These are phyloP conservation scores for Alternaria atra DNA, from an alignment of 2,329 filamentous ascomycete species.

Conservation along the genomic window DNA sequence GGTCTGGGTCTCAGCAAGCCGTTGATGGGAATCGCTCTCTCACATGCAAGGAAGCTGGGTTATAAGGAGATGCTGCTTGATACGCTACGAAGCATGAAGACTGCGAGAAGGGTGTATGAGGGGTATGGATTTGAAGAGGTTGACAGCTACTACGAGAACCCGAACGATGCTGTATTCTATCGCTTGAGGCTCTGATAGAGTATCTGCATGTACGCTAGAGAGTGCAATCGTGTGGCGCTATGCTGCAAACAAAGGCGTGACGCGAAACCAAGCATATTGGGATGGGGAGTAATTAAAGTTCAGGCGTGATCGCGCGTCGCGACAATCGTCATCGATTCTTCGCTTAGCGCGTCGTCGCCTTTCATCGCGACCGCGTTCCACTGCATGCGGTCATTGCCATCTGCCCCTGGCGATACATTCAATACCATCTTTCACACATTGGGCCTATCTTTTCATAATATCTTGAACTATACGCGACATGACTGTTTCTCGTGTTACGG, in stretches of 20 bases:
- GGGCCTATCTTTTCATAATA: neutral
- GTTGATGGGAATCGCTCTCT: slow-evolving; percentile 58
- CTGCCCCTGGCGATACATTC: slow-evolving; percentile 14
- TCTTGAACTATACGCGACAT: slow-evolving; percentile 17
- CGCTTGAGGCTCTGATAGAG: slow-evolving; percentile 40
- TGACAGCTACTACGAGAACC: slow-evolving; percentile 64
- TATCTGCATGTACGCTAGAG: neutral
- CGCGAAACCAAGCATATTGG: neutral
- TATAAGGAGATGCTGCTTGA: slow-evolving; percentile 65
- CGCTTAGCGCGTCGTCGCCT: slow-evolving; percentile 34
- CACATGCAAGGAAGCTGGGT: slow-evolving; percentile 56
- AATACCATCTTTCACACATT: neutral
- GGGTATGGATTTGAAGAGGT: slow-evolving; percentile 62
- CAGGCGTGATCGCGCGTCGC: slow-evolving; percentile 41
- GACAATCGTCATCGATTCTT: slow-evolving; percentile 34
- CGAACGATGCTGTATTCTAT: slow-evolving; percentile 64
- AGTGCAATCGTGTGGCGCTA: neutral
- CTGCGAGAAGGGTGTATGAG: slow-evolving; percentile 61
- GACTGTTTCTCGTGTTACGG: slow-evolving; percentile 34
- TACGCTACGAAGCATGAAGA: slow-evolving; percentile 63
- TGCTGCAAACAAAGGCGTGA: neutral
- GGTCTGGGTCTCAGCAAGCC: slow-evolving; percentile 59
- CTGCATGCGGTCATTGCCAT: slow-evolving; percentile 15
- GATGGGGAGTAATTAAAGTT: slow-evolving; percentile 15
- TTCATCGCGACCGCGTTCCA: slow-evolving; percentile 23